A percentile compares a stretch with the other conserved stretches of the same genome.
These are phyloP conservation scores for Epichloe gansuensis DNA, from an alignment of 2,329 filamentous ascomycete genomes.

Conservation along the genomic window DNA sequence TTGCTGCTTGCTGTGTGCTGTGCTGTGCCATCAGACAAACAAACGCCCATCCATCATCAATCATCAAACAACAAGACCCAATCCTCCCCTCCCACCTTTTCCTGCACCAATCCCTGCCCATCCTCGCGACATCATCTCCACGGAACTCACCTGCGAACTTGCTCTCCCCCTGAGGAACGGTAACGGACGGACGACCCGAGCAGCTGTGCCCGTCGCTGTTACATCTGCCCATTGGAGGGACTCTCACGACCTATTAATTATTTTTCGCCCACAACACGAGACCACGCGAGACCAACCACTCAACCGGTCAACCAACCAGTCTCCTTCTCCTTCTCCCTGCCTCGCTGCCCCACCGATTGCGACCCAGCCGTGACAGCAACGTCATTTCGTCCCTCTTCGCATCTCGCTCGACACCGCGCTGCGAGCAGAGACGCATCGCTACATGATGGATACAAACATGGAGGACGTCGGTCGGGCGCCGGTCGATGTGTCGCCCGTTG, in stretches of 20 bases:
- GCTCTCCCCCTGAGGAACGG: neutral
- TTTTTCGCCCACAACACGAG: neutral
- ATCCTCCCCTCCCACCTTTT: slow-evolving; percentile 2
- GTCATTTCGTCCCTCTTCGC: slow-evolving; percentile 15
- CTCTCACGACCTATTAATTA: neutral
- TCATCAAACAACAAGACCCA: neutral
- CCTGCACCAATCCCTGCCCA: slow-evolving; percentile 5
- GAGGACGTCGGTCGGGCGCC: slow-evolving; percentile 88
- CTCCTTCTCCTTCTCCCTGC: slow-evolving; percentile 2
- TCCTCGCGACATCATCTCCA: slow-evolving; percentile 3
- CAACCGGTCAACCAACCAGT: too few relatives aligned
- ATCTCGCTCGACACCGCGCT: slow-evolving; percentile 10
- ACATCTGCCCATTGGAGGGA: neutral
- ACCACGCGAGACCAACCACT: neutral
- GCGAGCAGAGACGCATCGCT: slow-evolving; percentile 8
- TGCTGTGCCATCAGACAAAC: neutral
- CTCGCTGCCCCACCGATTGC: slow-evolving; percentile 10
- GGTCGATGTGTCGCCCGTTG: slow-evolving; percentile 59
- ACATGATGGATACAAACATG: slow-evolving; percentile 90
- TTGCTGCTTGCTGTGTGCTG: neutral
- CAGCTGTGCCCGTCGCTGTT: neutral
- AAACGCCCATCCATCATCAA: neutral
- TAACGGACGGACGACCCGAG: neutral
- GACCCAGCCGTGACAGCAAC: slow-evolving; percentile 16
- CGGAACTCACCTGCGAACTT: neutral